phyloP scores from a whole-genome alignment of 805 yeast genomes.

The Saccharomycopsis oosterbeekiorum region DNA sequence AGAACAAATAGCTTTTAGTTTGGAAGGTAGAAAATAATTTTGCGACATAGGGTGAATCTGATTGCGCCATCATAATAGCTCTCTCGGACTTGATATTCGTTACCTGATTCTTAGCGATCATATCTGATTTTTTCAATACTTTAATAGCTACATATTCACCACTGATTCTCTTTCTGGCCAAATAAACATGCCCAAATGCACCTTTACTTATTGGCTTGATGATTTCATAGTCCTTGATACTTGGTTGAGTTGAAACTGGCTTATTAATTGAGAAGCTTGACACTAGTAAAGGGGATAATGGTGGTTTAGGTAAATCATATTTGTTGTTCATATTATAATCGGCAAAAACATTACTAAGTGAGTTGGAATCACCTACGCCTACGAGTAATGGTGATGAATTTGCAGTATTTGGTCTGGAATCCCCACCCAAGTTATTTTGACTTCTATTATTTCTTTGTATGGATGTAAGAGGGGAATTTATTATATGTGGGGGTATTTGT shows the following conservation, averaged over 20 bases:
- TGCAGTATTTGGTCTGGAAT: constrained; percentile 19
- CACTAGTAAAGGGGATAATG: constrained; percentile 70
- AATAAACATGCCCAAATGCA: constrained; percentile 92
- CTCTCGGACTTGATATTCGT: constrained; percentile 90
- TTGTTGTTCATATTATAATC: constrained; percentile 5
- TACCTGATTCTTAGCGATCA: constrained; percentile 95
- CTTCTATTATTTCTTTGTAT: constrained; percentile 40
- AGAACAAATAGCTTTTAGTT: constrained; percentile 70
- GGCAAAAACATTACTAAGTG: constrained; percentile 11
- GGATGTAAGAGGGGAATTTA: constrained; percentile 47
- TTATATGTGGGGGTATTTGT: constrained; percentile 33
- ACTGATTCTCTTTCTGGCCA: constrained; percentile 72
- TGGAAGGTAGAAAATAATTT: constrained; percentile 83
- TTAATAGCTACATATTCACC: constrained; percentile 96
- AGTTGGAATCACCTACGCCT: constrained; percentile 31
- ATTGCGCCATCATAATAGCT: constrained; percentile 96
- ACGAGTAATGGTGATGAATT: constrained; percentile 45
- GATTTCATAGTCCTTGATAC: constrained; percentile 81
- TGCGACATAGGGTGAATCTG: constrained; percentile 89
- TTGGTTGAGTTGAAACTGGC: constrained; percentile 40
- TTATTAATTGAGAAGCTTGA: constrained; percentile 49
- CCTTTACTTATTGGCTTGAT: constrained; percentile 93
- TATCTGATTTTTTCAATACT: constrained; percentile 82
- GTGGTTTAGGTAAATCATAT: constrained; percentile 36
- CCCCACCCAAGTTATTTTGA: constrained; percentile 19